These are phyloP conservation scores for Mycena alexandri DNA, from an alignment of 768 basidiomycete genomes.

Conservation along the genomic window DNA sequence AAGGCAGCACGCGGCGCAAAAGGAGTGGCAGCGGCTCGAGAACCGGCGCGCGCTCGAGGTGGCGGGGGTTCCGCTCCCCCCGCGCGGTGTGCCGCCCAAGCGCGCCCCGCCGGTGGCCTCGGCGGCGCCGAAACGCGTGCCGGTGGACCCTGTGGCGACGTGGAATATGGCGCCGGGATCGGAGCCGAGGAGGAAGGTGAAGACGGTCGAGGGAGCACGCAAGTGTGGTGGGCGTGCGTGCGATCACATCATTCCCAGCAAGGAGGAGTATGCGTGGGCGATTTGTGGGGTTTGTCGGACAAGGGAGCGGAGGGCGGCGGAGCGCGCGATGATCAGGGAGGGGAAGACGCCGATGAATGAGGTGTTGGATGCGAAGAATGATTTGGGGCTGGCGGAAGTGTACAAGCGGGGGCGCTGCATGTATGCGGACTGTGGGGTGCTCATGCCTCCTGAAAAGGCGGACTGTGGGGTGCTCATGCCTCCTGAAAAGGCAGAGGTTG, in stretches of 20 bases:
- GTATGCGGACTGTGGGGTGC: constrained; percentile 43
- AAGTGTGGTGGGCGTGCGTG: constrained; percentile 53
- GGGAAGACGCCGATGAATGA: constrained; percentile 4
- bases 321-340: constrained; percentile 24
- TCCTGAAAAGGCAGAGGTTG: constrained; percentile 21
- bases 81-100: background rate
- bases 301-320: constrained; percentile 41
- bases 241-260: constrained; percentile 50
- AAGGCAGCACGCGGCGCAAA: constrained; percentile 14
- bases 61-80: background rate
- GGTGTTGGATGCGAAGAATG: constrained; percentile 8
- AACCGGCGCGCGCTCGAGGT: constrained; percentile 32
- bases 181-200: background rate
- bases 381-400: constrained; percentile 16
- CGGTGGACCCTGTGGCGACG: background rate
- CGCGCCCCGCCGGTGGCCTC: background rate
- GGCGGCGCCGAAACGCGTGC: background rate
- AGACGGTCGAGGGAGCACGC: constrained; percentile 45
- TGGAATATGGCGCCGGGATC: constrained; percentile 7
- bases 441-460: constrained; percentile 26
- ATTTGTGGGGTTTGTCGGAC: constrained; percentile 55
- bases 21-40: constrained; percentile 36
- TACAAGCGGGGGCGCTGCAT: constrained; percentile 36
- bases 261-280: constrained; percentile 54
- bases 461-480: constrained; percentile 43